Percentiles rank a stretch among this genome's conserved stretches.
Conservation (phyloP, 805 yeast species). For the Zygosaccharomyces bailii region DNA sequence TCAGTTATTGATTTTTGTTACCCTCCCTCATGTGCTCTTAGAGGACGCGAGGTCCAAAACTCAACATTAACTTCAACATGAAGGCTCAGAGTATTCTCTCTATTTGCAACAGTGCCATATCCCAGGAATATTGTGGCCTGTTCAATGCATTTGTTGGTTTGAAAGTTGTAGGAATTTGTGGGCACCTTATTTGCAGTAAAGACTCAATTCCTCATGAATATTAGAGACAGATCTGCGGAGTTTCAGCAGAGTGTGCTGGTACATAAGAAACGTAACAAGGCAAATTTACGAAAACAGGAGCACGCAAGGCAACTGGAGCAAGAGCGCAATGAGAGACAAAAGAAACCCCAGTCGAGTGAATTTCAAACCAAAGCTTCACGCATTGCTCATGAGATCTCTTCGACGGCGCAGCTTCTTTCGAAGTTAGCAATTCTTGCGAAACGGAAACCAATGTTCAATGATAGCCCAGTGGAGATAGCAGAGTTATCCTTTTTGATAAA, state of each 20-base stretch:
- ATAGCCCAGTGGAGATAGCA: slow-evolving; percentile 88
- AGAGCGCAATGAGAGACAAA: slow-evolving; percentile 27
- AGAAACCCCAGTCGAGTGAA: slow-evolving; percentile 50
- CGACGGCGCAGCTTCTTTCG: slow-evolving; percentile 74
- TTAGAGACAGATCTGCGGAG: slow-evolving; percentile 85
- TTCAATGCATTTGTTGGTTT: background rate
- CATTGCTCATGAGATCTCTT: slow-evolving; percentile 86
- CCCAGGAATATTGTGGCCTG: background rate
- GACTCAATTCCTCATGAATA: slow-evolving; percentile 25
- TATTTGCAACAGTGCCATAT: background rate
- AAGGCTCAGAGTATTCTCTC: background rate
- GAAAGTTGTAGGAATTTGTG: background rate
- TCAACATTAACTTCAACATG: background rate
- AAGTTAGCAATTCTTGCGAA: slow-evolving; percentile 82
- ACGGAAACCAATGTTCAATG: slow-evolving; percentile 87
- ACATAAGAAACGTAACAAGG: slow-evolving; percentile 57
- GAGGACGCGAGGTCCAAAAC: slow-evolving; percentile 6
- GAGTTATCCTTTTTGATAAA: slow-evolving; percentile 80
- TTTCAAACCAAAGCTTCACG: slow-evolving; percentile 69
- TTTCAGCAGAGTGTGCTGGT: slow-evolving; percentile 87
- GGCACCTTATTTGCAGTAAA: background rate
- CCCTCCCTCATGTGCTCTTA: background rate
- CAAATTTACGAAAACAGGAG: slow-evolving; percentile 20
- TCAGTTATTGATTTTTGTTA: no score
- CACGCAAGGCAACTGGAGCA: slow-evolving; percentile 17